Evolutionary conservation across 2,329 filamentous ascomycete species (phyloP).

Genomic region (Fusarium annulatum): DNA sequence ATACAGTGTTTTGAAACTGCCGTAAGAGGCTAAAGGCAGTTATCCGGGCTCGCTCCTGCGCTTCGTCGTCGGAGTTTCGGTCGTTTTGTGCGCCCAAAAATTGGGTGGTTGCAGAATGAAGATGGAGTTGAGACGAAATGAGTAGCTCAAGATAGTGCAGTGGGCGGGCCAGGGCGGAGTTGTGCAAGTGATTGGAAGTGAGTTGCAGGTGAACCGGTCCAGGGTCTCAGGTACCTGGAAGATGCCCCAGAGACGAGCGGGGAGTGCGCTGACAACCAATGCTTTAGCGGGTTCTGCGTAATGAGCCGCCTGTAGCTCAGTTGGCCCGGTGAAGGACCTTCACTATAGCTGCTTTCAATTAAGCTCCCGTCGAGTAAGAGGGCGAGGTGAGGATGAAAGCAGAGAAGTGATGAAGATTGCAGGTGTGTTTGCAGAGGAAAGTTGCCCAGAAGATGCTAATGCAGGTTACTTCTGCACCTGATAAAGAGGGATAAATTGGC

Average conservation of each 20-base stretch:
- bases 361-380: neutral
- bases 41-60: conserved; percentile 40
- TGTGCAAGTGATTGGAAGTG: conserved; percentile 33
- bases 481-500: conserved; percentile 20
- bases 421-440: neutral
- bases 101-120: conserved; percentile 43
- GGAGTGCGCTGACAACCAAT: conserved; percentile 33
- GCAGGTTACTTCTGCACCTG: conserved; percentile 8
- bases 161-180: conserved; percentile 33
- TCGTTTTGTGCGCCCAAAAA: conserved; percentile 43
- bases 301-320: conserved; percentile 21
- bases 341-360: conserved; percentile 17
- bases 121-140: conserved; percentile 47
- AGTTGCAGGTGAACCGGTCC: conserved; percentile 17
- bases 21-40: conserved; percentile 29
- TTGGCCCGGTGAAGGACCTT: conserved; percentile 25
- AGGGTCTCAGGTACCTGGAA: conserved; percentile 35
- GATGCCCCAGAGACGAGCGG: conserved; percentile 27
- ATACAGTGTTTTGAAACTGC: conserved; percentile 18
- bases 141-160: conserved; percentile 42
- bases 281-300: conserved; percentile 29
- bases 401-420: neutral
- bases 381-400: neutral
- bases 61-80: conserved; percentile 33
- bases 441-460: neutral